Conservation (phyloP, 1,284 basidiomycete species). For the Ustilago hordei region DNA sequence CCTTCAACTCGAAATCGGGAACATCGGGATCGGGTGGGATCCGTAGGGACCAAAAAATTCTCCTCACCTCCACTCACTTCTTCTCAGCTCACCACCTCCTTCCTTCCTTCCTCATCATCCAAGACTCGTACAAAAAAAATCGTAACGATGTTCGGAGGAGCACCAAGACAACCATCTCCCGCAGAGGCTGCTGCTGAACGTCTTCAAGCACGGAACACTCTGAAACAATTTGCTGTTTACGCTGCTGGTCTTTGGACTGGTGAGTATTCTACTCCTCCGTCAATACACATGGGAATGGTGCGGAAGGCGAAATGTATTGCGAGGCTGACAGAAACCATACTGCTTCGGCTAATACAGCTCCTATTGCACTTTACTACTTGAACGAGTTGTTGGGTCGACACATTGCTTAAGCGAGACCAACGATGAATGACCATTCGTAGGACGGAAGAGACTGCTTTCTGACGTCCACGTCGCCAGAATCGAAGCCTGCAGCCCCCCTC, state of each 20-base stretch:
- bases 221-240: conserved; percentile 33
- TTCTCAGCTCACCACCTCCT: neutral
- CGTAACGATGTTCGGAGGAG: conserved; percentile 49
- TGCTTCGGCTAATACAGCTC: conserved; percentile 20
- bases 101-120: neutral
- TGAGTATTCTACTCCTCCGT: conserved; percentile 19
- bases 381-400: conserved; percentile 52
- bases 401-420: conserved; percentile 30
- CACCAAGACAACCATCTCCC: conserved; percentile 35
- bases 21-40: neutral
- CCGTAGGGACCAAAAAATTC: conserved; percentile 7
- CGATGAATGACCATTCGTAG: neutral
- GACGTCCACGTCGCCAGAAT: no score
- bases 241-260: conserved; percentile 46
- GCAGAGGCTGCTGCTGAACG: conserved; percentile 38
- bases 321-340: neutral
- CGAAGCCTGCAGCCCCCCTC: no score
- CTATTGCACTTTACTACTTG: conserved; percentile 45
- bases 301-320: no score
- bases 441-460: no score
- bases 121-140: neutral
- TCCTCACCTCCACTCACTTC: neutral
- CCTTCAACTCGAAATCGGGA: neutral
- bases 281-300: no score
- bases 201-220: conserved; percentile 32